Evolutionary conservation across 2,329 filamentous ascomycete genomes (phyloP), one percentile per base, ranked within the genome.

Genomic region (Ophiostoma novo-ulmi): DNA sequence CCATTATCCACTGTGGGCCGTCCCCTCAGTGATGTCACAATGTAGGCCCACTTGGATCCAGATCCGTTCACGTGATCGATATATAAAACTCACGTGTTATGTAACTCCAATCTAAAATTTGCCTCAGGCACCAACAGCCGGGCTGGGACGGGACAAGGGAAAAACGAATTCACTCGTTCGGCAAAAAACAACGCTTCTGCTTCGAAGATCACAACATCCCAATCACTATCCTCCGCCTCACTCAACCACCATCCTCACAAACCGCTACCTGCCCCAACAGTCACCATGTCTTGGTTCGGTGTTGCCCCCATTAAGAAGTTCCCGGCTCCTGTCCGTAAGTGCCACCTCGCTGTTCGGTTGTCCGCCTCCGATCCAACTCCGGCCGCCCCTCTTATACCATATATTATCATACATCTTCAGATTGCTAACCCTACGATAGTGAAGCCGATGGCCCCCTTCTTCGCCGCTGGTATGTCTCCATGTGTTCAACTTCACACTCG

Each of bases 361-460:
- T 20, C 63, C 10, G 0, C 20, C 35, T 65, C 36, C 81, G 83
- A 82, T 77, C 76, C 52, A 22, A 58, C 52, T 58, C 52, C 63
- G n/a, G 6, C 31, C 26, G 35, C 22, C 66, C 35, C 35, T 61
- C 55, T 17, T 8, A 20, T 39, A 20, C 39, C 8, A n/a, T 13
- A 3, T 38, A n/a, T 26, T 31, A 11, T n/a, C 20, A 39, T 41
- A 22, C n/a, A 39, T 69, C 5, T 20, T 20, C 41, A 63, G 3
- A 10, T 66, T 66, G 65, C 69, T 74, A 68, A 71, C 3, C 5
- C 26, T 26, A 1, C 35, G 17, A 78, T 80, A 98, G 94, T 92
- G 84, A 88, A 88, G 86, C 93, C 94, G 77, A 89, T 96, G 89
- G 89, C 88, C 81, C 94, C 94, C 77, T 98, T 98, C 88, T 95